Percentiles rank a stretch among this genome's conserved stretches.
Conservation (phyloP, 164 flowering plant species). For the Nelumbo lutea region DNA sequence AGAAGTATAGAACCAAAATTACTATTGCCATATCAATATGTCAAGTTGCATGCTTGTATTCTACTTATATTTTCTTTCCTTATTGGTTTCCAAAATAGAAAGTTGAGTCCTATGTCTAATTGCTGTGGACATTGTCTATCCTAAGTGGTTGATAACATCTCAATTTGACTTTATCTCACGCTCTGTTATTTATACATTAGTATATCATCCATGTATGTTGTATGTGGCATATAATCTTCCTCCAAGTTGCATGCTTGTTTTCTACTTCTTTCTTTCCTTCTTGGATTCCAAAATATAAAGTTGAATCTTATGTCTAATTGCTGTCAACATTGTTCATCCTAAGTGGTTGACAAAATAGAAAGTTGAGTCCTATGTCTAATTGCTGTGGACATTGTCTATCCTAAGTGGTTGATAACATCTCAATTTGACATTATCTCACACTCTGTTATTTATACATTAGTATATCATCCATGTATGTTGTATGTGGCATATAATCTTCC, state of each 20-base stretch:
- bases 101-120: not conserved
- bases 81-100: not conserved
- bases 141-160: not conserved
- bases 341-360: too few species aligned
- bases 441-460: not conserved
- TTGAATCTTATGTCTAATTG: not conserved
- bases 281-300: not conserved
- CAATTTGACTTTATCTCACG: not conserved
- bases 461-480: too few species aligned
- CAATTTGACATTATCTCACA: not conserved
- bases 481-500: not conserved
- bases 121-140: not conserved
- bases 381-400: not conserved
- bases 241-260: not conserved
- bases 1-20: too few species aligned
- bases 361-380: not conserved
- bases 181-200: not conserved
- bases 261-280: not conserved
- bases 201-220: too few species aligned
- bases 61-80: not conserved
- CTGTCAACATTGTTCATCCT: not conserved
- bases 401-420: not conserved
- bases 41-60: not conserved
- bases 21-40: not conserved
- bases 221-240: not conserved